Base-by-base conservation (phyloP, 257 asterid genomes). In the Jasminum sambac region DNA sequence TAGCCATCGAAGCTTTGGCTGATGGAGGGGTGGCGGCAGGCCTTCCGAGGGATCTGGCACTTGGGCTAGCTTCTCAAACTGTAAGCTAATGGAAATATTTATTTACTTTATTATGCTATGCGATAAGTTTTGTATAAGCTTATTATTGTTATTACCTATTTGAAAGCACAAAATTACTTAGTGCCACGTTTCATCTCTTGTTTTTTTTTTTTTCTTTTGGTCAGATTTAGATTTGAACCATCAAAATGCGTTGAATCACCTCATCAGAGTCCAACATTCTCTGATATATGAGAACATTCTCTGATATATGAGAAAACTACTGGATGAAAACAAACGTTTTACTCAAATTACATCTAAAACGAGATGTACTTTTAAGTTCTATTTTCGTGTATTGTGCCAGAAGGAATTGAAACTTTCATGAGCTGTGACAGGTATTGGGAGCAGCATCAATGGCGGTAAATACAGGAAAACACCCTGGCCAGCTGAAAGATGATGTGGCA, bases 11-110 rank as follows among this genome's bases (percentile, higher is more conserved):
- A 84, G 99, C 98, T 70, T 84, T 95, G 75, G 99, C 99, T n/a
- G 98, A 95, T 76, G 99, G 97, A 75, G 98, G 99, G 16, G 99
- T 95, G 17, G 98, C 96, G 55, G 96, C 99, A 44, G 97, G 98
- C 66, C 82, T 94, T 67, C 98, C 98, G 58, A 88, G 99, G 66
- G 99, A 94, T 12, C 95, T 91, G 24, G 90, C 98, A 3, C 85
- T 85, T 30, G 96, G 91, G 71, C 72, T 94, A 26, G 99, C 99
- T 81, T 89, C 99, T 80, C 96, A 95, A 84, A 95, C 96, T 25
- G 98, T 95, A 83, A 75, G 95, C 76, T 63, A 13, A 14, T 64
- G 65, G 36, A 58, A 39, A 58, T 30, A 21, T 16, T 4, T 30
- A 21, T 16, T 4, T 37, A 23, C 1, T 7, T 46, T 23, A 23